A percentile compares a stretch with the other conserved stretches of the same genome.
phyloP scores from a whole-genome alignment of 768 basidiomycete species.

The Steccherinum ochraceum region DNA sequence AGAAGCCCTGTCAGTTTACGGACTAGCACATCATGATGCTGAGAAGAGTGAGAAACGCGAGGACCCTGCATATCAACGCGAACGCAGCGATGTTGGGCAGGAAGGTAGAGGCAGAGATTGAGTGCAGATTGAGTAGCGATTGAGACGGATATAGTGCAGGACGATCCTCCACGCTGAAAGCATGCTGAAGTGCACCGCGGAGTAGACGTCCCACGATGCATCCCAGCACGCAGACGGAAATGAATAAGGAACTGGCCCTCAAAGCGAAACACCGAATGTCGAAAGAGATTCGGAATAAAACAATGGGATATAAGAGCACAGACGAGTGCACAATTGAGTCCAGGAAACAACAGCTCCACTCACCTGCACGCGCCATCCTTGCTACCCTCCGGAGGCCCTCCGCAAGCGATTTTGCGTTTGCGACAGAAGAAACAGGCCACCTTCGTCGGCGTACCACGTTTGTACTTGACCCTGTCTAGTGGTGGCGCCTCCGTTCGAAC shows the following conservation, averaged over 20 bases:
- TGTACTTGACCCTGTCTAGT: background rate
- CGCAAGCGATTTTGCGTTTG: conserved; percentile 7
- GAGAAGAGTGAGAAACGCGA: too few species aligned
- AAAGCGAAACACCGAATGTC: too few species aligned
- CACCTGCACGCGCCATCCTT: background rate
- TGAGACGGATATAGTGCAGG: background rate
- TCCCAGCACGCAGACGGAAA: background rate
- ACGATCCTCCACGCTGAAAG: background rate
- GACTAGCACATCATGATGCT: background rate
- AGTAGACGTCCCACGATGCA: background rate
- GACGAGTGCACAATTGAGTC: background rate
- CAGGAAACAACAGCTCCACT: background rate
- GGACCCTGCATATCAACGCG: background rate
- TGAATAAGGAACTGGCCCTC: too few species aligned
- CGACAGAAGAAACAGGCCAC: conserved; percentile 10
- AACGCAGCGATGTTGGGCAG: too few species aligned
- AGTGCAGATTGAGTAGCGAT: background rate
- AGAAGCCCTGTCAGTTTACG: background rate
- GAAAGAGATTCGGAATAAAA: too few species aligned
- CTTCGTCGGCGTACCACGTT: background rate
- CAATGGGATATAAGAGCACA: background rate
- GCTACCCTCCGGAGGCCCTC: background rate
- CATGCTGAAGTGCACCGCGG: background rate
- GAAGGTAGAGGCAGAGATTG: background rate
- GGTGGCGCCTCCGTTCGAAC: background rate